phyloP scores from a whole-genome alignment of 768 basidiomycete species.

The Tricholomella constricta region DNA sequence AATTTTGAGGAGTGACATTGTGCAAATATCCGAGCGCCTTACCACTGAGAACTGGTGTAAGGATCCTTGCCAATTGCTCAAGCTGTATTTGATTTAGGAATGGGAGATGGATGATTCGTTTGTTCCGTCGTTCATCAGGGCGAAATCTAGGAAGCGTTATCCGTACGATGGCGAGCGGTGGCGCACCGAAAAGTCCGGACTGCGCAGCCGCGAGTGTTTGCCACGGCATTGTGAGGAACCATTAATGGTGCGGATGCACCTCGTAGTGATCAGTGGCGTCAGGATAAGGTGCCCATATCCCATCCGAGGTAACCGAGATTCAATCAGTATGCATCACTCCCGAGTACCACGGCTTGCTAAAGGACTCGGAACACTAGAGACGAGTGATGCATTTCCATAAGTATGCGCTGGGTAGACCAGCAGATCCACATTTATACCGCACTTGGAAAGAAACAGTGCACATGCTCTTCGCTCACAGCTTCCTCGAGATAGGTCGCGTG shows the following conservation, averaged over 20 bases:
- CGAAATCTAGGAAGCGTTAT: background rate
- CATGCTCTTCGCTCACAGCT: too few relatives aligned
- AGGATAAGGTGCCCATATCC: background rate
- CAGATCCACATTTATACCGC: background rate
- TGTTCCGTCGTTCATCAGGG: background rate
- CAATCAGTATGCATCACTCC: background rate
- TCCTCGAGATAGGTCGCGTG: too few relatives aligned
- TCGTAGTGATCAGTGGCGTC: constrained; percentile 5
- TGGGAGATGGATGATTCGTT: background rate
- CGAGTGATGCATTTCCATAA: background rate
- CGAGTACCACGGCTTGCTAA: background rate
- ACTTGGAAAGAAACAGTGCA: too few relatives aligned
- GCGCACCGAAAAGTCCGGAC: constrained; percentile 17
- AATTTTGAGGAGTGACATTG: constrained; percentile 37
- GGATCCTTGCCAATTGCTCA: too few relatives aligned
- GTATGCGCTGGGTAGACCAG: background rate
- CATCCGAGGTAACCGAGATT: background rate
- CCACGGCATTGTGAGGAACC: constrained; percentile 3
- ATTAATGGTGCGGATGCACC: background rate
- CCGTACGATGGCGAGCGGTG: constrained; percentile 5
- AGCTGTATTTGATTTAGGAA: background rate
- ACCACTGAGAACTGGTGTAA: constrained; percentile 9
- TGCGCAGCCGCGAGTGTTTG: background rate
- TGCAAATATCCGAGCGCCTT: constrained; percentile 58
- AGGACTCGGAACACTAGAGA: background rate